phyloP scores from a whole-genome alignment of 345 rosid genomes.

The Populus deltoides region DNA sequence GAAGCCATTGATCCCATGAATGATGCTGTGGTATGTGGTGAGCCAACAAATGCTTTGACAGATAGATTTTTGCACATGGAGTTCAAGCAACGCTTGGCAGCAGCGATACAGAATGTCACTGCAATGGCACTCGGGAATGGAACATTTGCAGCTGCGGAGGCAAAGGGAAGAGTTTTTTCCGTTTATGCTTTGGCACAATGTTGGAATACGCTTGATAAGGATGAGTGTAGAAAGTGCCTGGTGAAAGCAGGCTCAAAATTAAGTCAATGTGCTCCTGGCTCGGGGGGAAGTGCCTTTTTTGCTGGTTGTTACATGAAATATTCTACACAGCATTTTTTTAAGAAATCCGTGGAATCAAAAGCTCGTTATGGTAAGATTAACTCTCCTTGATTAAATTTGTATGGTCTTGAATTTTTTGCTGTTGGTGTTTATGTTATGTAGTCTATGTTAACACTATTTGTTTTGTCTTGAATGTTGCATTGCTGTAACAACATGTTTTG shows the following conservation, averaged over 20 bases:
- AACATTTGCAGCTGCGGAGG: slow-evolving; percentile 42
- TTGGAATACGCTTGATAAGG: slow-evolving; percentile 45
- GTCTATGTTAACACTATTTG: neutral
- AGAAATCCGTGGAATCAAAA: neutral
- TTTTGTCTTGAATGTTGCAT: neutral
- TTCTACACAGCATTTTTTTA: slow-evolving; percentile 48
- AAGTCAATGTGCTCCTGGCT: slow-evolving; percentile 37
- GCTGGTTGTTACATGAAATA: slow-evolving; percentile 67
- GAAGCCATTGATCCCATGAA: slow-evolving; percentile 36
- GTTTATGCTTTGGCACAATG: slow-evolving; percentile 72
- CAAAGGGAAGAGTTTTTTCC: slow-evolving; percentile 16
- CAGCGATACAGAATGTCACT: slow-evolving; percentile 39
- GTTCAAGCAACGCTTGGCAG: slow-evolving; percentile 25
- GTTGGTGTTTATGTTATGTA: neutral
- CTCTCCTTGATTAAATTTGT: neutral
- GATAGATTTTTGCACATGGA: slow-evolving; percentile 3
- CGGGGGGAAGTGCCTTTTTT: slow-evolving; percentile 51
- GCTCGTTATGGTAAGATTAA: slow-evolving; percentile 9
- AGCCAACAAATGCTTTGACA: neutral
- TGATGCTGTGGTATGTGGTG: slow-evolving; percentile 31
- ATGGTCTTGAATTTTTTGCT: neutral
- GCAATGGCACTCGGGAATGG: slow-evolving; percentile 30
- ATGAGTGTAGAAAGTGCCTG: slow-evolving; percentile 54
- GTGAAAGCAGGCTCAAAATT: slow-evolving; percentile 35
- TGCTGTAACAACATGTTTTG: neutral